Base-by-base conservation (phyloP, 495 filamentous ascomycete species). In the Lasiosphaeria hispida region DNA sequence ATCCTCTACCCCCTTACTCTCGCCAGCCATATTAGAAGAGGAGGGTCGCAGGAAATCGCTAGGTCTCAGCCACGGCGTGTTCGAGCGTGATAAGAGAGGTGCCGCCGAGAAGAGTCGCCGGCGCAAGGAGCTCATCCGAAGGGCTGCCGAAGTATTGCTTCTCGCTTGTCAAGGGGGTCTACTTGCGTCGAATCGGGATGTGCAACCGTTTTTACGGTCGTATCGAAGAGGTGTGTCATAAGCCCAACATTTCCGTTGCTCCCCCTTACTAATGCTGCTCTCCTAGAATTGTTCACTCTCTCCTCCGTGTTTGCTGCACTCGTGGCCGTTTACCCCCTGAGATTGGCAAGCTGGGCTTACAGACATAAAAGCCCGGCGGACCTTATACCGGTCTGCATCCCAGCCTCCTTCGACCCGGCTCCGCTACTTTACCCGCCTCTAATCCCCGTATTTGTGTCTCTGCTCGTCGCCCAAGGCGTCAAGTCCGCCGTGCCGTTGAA, bases 351-450 rank as follows among this genome's bases (percentile, higher is more conserved):
- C 37, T 79, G 78, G 77, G 65, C 74, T 0, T 77, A 79, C 51
- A 56, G 63, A 10, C 61, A 67, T 35, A 62, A 72, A 14, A 71
- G 58, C 3, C 72, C 75, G 2, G 69, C 67, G 14, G 66, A 54
- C 44, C 72, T 41, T 33, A 53, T 79, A 18, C 72, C 76, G 3
- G 50, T 83, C 70, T 76, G 44, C 11, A 75, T 96, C 14, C 89
- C 91, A 1, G 66, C 85, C 10, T 77, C 80, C 23, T 96, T 97
- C 69, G 94, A 98, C 65, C 94, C 91, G 2, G 94, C 94, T 13
- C 90, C 94, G 6, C 74, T 97, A 8, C 76, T 98, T 15, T 98
- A 97, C 64, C 95, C 94, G 2, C 76, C 86, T 1, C 61, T 87
- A 0, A 77, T 96, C 7, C 90, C 94, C 2, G 63, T 94, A 7